Evolutionary conservation across 1,284 basidiomycete species (phyloP).

Genomic region (Ceratobasidium sp.): DNA sequence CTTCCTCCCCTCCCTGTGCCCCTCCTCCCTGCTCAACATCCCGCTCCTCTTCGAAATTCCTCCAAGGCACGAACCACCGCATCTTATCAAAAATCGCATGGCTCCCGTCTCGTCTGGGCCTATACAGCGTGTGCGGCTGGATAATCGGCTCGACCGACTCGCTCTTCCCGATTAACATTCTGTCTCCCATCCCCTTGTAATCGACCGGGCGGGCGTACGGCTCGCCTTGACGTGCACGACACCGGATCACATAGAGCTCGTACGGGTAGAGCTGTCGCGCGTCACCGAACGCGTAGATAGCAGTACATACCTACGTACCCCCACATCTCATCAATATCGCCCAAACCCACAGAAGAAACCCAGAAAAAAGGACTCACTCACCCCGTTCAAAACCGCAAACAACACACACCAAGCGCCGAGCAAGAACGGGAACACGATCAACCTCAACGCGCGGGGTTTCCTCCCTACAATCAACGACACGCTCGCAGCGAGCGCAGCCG

Average conservation of each 20-base stretch:
- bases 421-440: constrained; percentile 22
- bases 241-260: constrained; percentile 30
- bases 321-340: too few relatives aligned
- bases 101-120: neutral
- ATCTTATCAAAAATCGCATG: neutral
- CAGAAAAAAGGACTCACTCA: constrained; percentile 1
- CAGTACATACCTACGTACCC: constrained; percentile 27
- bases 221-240: neutral
- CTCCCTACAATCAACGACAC: constrained; percentile 19
- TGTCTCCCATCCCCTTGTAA: constrained; percentile 14
- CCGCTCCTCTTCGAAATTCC: neutral
- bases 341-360: too few relatives aligned
- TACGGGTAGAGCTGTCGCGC: constrained; percentile 31
- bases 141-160: constrained; percentile 36
- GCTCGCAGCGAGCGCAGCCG: constrained; percentile 9
- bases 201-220: neutral
- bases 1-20: neutral
- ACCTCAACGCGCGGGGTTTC: constrained; percentile 9
- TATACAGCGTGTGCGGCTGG: constrained; percentile 8
- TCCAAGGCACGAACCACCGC: neutral
- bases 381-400: constrained; percentile 26
- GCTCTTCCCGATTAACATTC: neutral
- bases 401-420: constrained; percentile 21
- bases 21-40: constrained; percentile 1
- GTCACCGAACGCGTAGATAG: constrained; percentile 40